Base-by-base conservation (phyloP, 78 protist species). In the Diacronema lutheri region DNA sequence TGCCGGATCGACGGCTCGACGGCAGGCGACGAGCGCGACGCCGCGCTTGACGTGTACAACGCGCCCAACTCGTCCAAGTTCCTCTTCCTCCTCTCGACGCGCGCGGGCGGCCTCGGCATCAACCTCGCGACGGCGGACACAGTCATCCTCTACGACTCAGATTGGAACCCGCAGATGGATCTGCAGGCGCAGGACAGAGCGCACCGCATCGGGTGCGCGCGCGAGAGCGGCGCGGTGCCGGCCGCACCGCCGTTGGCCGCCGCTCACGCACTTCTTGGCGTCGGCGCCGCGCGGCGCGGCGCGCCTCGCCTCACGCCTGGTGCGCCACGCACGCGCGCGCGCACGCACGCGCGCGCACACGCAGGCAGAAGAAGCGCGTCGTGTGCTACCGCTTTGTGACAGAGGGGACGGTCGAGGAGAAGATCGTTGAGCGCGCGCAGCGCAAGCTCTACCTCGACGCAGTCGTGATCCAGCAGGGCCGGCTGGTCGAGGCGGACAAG, bases 131-230 rank as follows among this genome's bases (percentile, higher is more conserved):
- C 97, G 1, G 99, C 99, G 0, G 98, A 97, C 81, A 84, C 94
- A 1, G 99, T 97, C 37, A 76, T 99, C 61, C 64, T 99, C 25
- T 99, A 82, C 87, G 99, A 99, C 92, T 71, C 92, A 25, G 99
- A 98, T 88, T 99, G 97, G 97, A 96, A 96, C 81, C 96, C 98
- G 10, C 99, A 97, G 83, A 31, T 71, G 69, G 99, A 99, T 71
- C 93, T 99, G 69, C 99, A 99, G 68, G 99, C 99, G 7, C 91
- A 90, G 92, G 99, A 98, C 85, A 88, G 99, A 4, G 97, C 96
- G 21, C 99, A 99, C 81, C 97, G 99, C 9, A 99, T 99, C 41
- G 99, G 99, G n/a, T n/a, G n/a, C n/a, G n/a, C n/a, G n/a, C n/a
- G n/a, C n/a, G n/a, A n/a, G n/a, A n/a, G n/a, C n/a, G n/a, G n/a